Percentiles rank a stretch among this genome's conserved stretches.
Evolutionary conservation across 176 grass and related monocot genomes (phyloP).

Genomic region (Urochloa ruziziensis): DNA sequence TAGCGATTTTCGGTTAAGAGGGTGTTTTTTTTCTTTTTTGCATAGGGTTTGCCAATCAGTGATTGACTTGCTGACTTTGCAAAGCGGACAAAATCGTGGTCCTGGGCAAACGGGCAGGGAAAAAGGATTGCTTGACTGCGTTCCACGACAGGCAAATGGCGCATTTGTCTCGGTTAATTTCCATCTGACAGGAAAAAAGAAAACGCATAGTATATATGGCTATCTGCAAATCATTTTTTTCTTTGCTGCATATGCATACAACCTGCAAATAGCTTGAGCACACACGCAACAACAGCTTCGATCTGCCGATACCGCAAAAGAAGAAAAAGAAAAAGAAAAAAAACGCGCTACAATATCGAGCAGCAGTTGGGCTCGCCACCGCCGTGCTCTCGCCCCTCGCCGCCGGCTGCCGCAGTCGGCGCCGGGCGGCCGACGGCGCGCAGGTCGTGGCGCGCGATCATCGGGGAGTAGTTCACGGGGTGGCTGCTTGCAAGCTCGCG

Average conservation of each 20-base stretch:
- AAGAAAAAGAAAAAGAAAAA: not conserved
- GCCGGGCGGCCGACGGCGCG: not conserved
- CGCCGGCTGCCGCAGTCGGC: not conserved
- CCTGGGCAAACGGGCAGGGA: not conserved
- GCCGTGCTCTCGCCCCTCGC: not conserved
- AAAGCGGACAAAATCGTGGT: not conserved
- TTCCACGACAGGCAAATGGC: not conserved
- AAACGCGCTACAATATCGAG: not conserved
- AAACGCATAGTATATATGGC: too few relatives aligned
- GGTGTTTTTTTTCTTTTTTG: not conserved
- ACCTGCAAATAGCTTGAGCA: not conserved
- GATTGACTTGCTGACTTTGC: not conserved
- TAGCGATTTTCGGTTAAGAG: not conserved
- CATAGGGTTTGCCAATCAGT: not conserved
- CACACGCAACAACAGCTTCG: not conserved
- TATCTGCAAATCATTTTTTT: not conserved
- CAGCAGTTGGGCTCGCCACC: not conserved
- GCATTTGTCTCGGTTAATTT: not conserved
- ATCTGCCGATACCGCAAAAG: not conserved
- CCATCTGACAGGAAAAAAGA: not conserved
- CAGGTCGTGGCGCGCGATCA: slow-evolving; percentile 22
- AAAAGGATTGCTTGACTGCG: not conserved
- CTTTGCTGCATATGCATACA: not conserved
- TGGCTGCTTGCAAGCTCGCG: slow-evolving; percentile 6
- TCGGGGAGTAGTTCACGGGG: slow-evolving; percentile 3